Conservation (phyloP, 805 yeast genomes). For the Nakazawaea molendinolei region DNA sequence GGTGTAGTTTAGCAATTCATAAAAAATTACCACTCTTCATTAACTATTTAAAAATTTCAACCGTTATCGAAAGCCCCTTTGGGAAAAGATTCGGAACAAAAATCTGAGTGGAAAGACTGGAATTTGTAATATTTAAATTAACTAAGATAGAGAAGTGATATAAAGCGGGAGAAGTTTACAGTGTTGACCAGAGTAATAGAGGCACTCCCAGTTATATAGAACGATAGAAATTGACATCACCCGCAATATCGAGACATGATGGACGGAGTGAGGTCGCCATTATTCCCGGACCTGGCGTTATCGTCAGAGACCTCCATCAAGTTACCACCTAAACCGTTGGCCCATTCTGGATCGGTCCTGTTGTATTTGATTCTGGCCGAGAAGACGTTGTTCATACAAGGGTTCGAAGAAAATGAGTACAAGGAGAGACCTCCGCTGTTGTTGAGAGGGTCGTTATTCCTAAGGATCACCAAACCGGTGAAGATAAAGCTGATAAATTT, state of each 20-base stretch:
- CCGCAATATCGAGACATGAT: conserved; percentile 4
- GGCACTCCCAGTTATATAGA: not conserved
- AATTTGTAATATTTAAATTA: too few relatives aligned
- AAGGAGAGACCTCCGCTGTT: conserved; percentile 67
- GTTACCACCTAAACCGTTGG: conserved; percentile 49
- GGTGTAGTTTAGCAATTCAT: too few relatives aligned
- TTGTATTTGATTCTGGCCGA: conserved; percentile 75
- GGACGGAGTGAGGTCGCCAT: conserved; percentile 28
- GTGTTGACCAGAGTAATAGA: too few relatives aligned
- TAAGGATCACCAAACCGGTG: conserved; percentile 65
- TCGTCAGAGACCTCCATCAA: conserved; percentile 35
- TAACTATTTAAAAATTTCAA: too few relatives aligned
- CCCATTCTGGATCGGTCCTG: conserved; percentile 59
- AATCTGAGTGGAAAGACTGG: too few relatives aligned
- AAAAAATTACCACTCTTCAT: too few relatives aligned
- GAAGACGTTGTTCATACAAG: conserved; percentile 72
- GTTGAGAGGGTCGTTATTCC: conserved; percentile 69
- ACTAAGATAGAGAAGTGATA: too few relatives aligned
- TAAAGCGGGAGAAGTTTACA: too few relatives aligned
- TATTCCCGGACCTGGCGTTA: conserved; percentile 39
- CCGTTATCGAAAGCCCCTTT: too few relatives aligned
- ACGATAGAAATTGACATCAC: not conserved
- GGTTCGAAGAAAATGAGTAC: conserved; percentile 64
- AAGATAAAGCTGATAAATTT: conserved; percentile 61
- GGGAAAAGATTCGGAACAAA: too few relatives aligned